Conservation (phyloP, 257 asterid genomes). For the Linaria vulgaris region DNA sequence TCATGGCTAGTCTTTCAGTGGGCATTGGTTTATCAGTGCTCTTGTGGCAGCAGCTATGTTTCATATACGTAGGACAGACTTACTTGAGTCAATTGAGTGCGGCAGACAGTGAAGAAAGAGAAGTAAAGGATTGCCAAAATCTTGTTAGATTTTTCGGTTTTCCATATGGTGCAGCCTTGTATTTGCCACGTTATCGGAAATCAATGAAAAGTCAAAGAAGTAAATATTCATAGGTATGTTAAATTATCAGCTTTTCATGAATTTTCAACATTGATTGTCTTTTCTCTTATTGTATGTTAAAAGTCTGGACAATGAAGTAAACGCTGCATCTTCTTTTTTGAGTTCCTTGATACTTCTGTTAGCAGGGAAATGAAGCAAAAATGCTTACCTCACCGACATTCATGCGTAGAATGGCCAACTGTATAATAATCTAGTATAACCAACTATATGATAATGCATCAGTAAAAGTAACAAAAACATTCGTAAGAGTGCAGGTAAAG, state of each 20-base stretch:
- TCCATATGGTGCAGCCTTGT: conserved; percentile 40
- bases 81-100: conserved; percentile 70
- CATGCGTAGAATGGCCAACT: neutral
- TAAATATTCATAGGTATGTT: conserved; percentile 46
- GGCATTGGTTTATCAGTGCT: conserved; percentile 72
- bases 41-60: conserved; percentile 88
- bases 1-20: conserved; percentile 71
- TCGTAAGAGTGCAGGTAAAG: too few species aligned
- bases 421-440: neutral
- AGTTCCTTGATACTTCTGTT: neutral
- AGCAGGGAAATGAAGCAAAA: neutral
- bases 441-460: neutral
- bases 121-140: conserved; percentile 68
- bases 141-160: conserved; percentile 64
- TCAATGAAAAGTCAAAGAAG: conserved; percentile 70
- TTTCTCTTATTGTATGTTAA: conserved; percentile 1
- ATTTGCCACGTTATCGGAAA: conserved; percentile 67
- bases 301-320: conserved; percentile 4
- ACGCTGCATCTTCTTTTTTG: neutral
- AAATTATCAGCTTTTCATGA: conserved; percentile 13
- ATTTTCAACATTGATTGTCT: conserved; percentile 15
- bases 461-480: too few species aligned
- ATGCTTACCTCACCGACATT: neutral
- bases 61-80: conserved; percentile 79
- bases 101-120: conserved; percentile 42